Percentiles rank a stretch among this genome's conserved stretches.
Evolutionary conservation across 441 rosid species (phyloP).

Genomic region (Mallotus japonicus): DNA sequence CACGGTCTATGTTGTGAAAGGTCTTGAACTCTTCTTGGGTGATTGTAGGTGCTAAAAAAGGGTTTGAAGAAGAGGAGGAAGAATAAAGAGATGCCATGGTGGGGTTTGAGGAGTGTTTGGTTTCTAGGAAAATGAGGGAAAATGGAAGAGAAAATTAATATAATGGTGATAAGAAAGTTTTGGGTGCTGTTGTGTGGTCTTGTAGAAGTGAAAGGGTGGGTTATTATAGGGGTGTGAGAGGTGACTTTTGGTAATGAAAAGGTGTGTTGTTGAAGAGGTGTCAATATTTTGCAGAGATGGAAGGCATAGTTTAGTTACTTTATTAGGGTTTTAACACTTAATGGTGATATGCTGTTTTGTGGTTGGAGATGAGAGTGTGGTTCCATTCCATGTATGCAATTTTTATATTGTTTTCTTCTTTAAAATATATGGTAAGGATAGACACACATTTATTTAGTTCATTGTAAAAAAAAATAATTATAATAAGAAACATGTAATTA

Average conservation of each 20-base stretch:
- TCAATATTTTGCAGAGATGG: constrained; percentile 9
- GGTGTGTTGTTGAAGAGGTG: constrained; percentile 15
- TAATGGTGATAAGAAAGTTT: not conserved
- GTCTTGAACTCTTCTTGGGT: constrained; percentile 38
- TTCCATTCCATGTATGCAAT: not conserved
- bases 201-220: constrained; percentile 11
- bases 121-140: not conserved
- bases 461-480: no score
- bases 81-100: not conserved
- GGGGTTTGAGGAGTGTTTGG: not conserved
- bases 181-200: not conserved
- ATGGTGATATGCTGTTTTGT: not conserved
- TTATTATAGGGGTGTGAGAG: not conserved
- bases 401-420: no score
- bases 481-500: no score
- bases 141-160: not conserved
- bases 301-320: constrained; percentile 9
- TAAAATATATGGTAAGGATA: no score
- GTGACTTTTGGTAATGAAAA: constrained; percentile 16
- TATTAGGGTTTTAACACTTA: constrained; percentile 16
- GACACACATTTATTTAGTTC: no score
- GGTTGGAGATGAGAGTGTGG: not conserved
- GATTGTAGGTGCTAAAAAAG: constrained; percentile 2
- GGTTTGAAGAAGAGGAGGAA: constrained; percentile 21
- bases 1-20: constrained; percentile 53